phyloP scores from a whole-genome alignment of 148 eudicot species.

The Simmondsia chinensis region DNA sequence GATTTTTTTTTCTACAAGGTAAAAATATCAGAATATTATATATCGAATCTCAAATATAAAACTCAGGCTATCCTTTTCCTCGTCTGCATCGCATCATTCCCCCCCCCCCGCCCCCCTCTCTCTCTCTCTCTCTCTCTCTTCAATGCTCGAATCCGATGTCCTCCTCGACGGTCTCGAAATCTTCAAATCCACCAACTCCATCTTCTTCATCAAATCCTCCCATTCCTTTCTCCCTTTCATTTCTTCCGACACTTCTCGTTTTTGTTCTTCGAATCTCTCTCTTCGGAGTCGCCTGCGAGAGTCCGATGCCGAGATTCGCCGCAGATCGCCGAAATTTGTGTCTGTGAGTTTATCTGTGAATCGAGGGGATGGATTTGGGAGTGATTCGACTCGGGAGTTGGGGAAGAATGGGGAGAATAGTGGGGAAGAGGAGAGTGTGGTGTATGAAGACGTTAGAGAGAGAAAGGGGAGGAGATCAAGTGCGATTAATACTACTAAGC shows the following conservation, averaged over 20 bases:
- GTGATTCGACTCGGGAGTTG: conserved; percentile 21
- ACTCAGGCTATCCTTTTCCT: too few relatives aligned
- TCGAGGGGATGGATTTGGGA: conserved; percentile 22
- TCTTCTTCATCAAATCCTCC: conserved; percentile 27
- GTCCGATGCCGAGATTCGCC: conserved; percentile 10
- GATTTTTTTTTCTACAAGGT: too few relatives aligned
- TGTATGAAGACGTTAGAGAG: conserved; percentile 15
- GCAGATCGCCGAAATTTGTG: conserved; percentile 26
- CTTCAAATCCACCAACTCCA: conserved; percentile 21
- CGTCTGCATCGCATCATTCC: too few relatives aligned
- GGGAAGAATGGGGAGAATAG: conserved; percentile 30
- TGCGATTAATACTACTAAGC: conserved; percentile 79
- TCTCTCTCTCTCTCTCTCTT: background rate
- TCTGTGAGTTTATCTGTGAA: conserved; percentile 55
- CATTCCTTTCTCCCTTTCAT: conserved; percentile 22
- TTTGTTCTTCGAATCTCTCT: conserved; percentile 2
- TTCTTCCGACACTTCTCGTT: conserved; percentile 19
- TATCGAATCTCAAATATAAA: too few relatives aligned
- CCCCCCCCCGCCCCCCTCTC: background rate
- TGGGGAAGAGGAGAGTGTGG: conserved; percentile 23
- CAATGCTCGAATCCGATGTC: conserved; percentile 23
- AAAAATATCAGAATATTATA: too few relatives aligned
- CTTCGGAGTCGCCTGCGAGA: conserved; percentile 4
- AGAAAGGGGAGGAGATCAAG: conserved; percentile 18
- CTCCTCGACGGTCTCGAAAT: conserved; percentile 11